A percentile compares a stretch with the other conserved stretches of the same genome.
Evolutionary conservation across 1,139 yeast species (phyloP).

Genomic region (Suhomyces guaymorum): DNA sequence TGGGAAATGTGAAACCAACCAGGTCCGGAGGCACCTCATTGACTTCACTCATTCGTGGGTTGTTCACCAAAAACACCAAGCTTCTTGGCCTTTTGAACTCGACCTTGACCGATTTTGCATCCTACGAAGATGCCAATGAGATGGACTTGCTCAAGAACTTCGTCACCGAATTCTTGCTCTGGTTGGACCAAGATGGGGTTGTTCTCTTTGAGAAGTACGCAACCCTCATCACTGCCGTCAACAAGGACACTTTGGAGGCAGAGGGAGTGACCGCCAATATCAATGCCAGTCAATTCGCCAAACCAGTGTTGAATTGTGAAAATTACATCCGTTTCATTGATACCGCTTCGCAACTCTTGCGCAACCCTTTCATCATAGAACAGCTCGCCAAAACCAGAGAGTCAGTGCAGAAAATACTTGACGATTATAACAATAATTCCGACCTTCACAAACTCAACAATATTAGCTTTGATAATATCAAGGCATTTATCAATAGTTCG

Average conservation of each 20-base stretch:
- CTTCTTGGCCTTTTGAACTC: constrained; percentile 27
- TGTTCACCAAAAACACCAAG: constrained; percentile 42
- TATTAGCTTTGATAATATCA: constrained; percentile 39
- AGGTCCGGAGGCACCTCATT: constrained; percentile 29
- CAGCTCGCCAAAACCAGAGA: constrained; percentile 25
- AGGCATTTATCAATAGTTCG: constrained; percentile 20
- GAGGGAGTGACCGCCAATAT: constrained; percentile 20
- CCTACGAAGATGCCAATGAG: constrained; percentile 23
- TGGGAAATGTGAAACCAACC: constrained; percentile 38
- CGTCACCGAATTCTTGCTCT: constrained; percentile 41
- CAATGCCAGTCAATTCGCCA: constrained; percentile 23
- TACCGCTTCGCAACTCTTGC: constrained; percentile 20
- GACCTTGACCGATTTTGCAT: constrained; percentile 18
- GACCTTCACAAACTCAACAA: constrained; percentile 28
- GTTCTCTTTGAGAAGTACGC: constrained; percentile 37
- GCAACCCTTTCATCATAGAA: constrained; percentile 46
- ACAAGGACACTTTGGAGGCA: constrained; percentile 9
- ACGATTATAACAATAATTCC: constrained; percentile 19
- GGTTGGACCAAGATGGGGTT: constrained; percentile 39
- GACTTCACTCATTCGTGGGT: constrained; percentile 41
- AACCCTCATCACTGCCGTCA: constrained; percentile 14
- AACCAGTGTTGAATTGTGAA: constrained; percentile 36
- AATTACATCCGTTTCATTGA: constrained; percentile 36
- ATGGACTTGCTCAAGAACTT: constrained; percentile 34
- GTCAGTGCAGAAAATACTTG: constrained; percentile 24